Base-by-base conservation (phyloP, 1,284 basidiomycete species). In the Moesziomyces sp. region DNA sequence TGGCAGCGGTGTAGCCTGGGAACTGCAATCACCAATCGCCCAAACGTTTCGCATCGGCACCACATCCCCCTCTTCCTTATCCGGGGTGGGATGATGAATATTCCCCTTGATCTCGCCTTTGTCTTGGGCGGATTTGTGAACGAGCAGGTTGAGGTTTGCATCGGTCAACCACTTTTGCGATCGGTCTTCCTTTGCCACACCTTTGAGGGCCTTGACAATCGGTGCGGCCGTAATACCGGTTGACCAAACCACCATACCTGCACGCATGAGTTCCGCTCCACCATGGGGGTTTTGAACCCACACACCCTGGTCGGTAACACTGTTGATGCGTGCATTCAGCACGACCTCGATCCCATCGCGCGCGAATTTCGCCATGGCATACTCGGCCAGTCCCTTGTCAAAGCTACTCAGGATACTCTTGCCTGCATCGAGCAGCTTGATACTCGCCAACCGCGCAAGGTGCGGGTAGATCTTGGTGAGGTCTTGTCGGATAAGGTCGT, bases 201-300 rank as follows among this genome's bases (percentile, higher is more conserved):
- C 89, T 5, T 85, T 83, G 50, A 93, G 88, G 0, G 87, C 86
- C 58, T 88, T 84, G 49, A 94, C 87, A 45, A 94, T 86, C 9
- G 92, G 92, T 78, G 93, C 93, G 3, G 91, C 89, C 10, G 91
- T 88, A 9, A 94, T 86, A 2, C 92, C 92, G 5, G 93, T 93
- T 74, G 23, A 91, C 93, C 93, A 94, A 19, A 95, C 92, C 6
- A 93, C 87, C 42, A 94, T 86, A 16, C 93, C 93, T 80, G 61
- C 61, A 1, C 10, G 23, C 16, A 60, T 9, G 24, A 30, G 42
- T 7, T 50, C 30, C 14, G 45, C 46, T 3, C 30, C 56, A 0
- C 44, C 50, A n/a, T 75, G 64, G 10, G 40, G 47, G 28, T 74
- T 38, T 16, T 38, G 14, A 4, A 38, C 35, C 35, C 11, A 38